Evolutionary conservation across 495 filamentous ascomycete species (phyloP).

Genomic region (Ramalina intermedia): DNA sequence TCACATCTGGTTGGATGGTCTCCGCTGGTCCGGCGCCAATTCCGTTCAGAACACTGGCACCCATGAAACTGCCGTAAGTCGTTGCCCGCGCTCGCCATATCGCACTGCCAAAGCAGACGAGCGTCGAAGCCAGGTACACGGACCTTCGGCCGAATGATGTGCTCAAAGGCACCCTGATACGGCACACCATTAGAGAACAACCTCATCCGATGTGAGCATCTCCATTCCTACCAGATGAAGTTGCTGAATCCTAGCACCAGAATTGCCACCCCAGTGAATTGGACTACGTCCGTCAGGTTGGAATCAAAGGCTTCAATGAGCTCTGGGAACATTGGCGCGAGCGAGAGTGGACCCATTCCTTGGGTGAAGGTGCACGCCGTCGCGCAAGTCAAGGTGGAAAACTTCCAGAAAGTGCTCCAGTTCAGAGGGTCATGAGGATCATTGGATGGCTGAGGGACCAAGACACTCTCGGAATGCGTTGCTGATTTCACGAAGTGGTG

Average conservation of each 20-base stretch:
- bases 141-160: slow-evolving; percentile 43
- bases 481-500: slow-evolving; percentile 47
- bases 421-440: slow-evolving; percentile 34
- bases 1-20: slow-evolving; percentile 47
- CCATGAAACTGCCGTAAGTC: slow-evolving; percentile 47
- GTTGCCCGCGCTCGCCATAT: slow-evolving; percentile 46
- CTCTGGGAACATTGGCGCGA: slow-evolving; percentile 43
- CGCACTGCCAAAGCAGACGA: slow-evolving; percentile 39
- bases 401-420: slow-evolving; percentile 29
- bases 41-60: slow-evolving; percentile 44
- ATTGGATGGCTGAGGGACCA: slow-evolving; percentile 40
- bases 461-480: slow-evolving; percentile 24
- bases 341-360: slow-evolving; percentile 42
- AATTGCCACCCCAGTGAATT: slow-evolving; percentile 45
- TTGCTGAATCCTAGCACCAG: slow-evolving; percentile 49
- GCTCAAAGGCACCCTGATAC: slow-evolving; percentile 38
- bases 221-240: slow-evolving; percentile 35
- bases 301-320: slow-evolving; percentile 42
- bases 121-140: slow-evolving; percentile 39
- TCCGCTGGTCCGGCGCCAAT: slow-evolving; percentile 43
- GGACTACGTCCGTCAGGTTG: slow-evolving; percentile 32
- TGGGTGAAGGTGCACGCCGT: slow-evolving; percentile 40
- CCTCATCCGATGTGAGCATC: not conserved
- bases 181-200: not conserved
- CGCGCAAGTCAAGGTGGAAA: slow-evolving; percentile 30